These are phyloP conservation scores for Aureobasidium zeae DNA, from an alignment of 2,329 filamentous ascomycete genomes.

Conservation along the genomic window DNA sequence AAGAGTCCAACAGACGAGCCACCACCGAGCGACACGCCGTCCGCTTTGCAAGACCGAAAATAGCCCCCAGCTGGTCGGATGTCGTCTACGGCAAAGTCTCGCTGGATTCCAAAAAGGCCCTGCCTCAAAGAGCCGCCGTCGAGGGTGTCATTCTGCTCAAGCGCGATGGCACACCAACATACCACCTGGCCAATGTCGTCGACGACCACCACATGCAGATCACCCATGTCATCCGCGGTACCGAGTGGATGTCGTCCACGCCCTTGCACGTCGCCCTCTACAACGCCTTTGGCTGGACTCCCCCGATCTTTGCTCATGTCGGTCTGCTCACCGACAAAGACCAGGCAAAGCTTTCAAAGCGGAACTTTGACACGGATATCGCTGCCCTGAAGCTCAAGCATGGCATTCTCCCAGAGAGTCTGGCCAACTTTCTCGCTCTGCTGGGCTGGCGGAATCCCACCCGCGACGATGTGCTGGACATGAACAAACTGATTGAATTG, in stretches of 20 bases:
- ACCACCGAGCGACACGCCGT: constrained; percentile 66
- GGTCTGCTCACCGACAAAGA: constrained; percentile 40
- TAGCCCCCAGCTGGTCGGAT: constrained; percentile 60
- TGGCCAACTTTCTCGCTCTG: constrained; percentile 76
- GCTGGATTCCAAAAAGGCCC: constrained; percentile 17
- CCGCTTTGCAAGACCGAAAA: constrained; percentile 57
- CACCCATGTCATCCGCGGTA: constrained; percentile 87
- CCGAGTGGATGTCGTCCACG: constrained; percentile 95
- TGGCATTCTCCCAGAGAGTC: constrained; percentile 52
- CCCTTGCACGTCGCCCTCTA: constrained; percentile 60
- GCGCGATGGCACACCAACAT: constrained; percentile 84
- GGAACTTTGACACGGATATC: constrained; percentile 59
- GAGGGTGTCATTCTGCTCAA: constrained; percentile 76
- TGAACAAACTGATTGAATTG: constrained; percentile 62
- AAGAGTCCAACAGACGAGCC: constrained; percentile 63
- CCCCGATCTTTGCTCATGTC: constrained; percentile 41
- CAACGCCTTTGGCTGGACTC: constrained; percentile 40
- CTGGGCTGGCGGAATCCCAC: constrained; percentile 70
- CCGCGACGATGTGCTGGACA: constrained; percentile 59
- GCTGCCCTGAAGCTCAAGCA: constrained; percentile 46
- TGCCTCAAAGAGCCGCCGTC: constrained; percentile 27
- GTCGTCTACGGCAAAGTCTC: constrained; percentile 63
- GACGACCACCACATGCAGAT: constrained; percentile 95
- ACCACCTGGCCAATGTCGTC: constrained; percentile 94
- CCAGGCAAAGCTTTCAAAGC: constrained; percentile 60